phyloP scores from a whole-genome alignment of 108 stramenopile species.

The Cyclotella choctawhatcheeana region DNA sequence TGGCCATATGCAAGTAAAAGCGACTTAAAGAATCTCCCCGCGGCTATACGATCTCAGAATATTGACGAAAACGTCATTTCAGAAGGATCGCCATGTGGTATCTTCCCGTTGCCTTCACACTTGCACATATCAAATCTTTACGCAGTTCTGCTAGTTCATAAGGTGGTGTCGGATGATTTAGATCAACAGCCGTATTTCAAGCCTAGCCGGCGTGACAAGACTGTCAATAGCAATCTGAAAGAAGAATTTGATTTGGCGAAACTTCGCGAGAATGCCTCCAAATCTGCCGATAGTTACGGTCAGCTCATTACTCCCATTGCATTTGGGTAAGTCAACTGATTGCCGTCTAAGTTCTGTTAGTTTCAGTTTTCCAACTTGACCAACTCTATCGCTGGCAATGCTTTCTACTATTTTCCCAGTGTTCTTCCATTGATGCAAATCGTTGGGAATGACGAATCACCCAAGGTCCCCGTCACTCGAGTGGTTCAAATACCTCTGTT shows the following conservation, averaged over 20 bases:
- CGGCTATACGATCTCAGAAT: slow-evolving; percentile 5
- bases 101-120: slow-evolving; percentile 83
- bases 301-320: slow-evolving; percentile 81
- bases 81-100: slow-evolving; percentile 80
- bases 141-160: slow-evolving; percentile 81
- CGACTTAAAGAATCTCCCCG: slow-evolving; percentile 15
- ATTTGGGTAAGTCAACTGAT: too few species aligned
- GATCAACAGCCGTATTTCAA: slow-evolving; percentile 69
- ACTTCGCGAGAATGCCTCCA: slow-evolving; percentile 70
- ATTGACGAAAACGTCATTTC: slow-evolving; percentile 20
- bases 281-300: slow-evolving; percentile 60
- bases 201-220: slow-evolving; percentile 27
- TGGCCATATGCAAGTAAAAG: slow-evolving; percentile 63
- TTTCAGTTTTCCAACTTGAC: too few species aligned
- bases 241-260: slow-evolving; percentile 57
- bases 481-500: slow-evolving; percentile 89
- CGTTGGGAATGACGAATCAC: slow-evolving; percentile 79
- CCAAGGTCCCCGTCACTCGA: slow-evolving; percentile 68
- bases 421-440: slow-evolving; percentile 85
- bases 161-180: slow-evolving; percentile 67
- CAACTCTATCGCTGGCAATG: too few species aligned
- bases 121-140: slow-evolving; percentile 79
- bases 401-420: too few species aligned
- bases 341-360: too few species aligned
- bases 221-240: slow-evolving; percentile 27